Evolutionary conservation across 2,329 filamentous ascomycete genomes (phyloP).

Genomic region (Cadophora luteo-olivacea): DNA sequence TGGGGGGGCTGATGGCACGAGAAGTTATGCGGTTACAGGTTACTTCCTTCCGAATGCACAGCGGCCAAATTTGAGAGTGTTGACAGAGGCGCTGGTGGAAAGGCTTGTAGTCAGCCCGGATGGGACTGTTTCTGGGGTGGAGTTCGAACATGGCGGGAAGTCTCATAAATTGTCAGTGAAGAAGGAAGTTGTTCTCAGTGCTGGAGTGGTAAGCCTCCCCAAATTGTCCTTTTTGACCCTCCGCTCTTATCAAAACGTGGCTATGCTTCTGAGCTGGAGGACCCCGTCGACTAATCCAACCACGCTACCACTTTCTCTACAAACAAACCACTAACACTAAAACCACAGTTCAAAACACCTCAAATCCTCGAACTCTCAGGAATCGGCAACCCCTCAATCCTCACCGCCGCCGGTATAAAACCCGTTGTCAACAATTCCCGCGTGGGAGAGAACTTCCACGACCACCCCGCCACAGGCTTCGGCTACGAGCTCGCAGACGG

Average conservation of each 20-base stretch:
- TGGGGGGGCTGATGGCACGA: not conserved
- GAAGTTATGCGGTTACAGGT: slow-evolving; percentile 18
- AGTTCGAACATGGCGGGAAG: slow-evolving; percentile 31
- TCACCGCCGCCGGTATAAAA: slow-evolving; percentile 29
- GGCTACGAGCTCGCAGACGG: slow-evolving; percentile 16
- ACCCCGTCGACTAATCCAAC: not conserved
- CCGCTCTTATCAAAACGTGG: not conserved
- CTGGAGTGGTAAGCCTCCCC: slow-evolving; percentile 33
- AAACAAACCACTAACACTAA: not conserved
- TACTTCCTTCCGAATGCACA: slow-evolving; percentile 15
- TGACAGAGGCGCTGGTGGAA: slow-evolving; percentile 8
- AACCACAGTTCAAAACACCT: slow-evolving; percentile 33
- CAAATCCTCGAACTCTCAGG: slow-evolving; percentile 47
- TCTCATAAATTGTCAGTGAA: slow-evolving; percentile 34
- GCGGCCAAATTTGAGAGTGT: slow-evolving; percentile 13
- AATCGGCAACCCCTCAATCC: slow-evolving; percentile 33
- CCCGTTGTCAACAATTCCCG: slow-evolving; percentile 27
- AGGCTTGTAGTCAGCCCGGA: slow-evolving; percentile 46
- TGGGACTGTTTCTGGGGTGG: slow-evolving; percentile 30
- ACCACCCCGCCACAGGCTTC: slow-evolving; percentile 18
- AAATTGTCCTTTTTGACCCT: not conserved
- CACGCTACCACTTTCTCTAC: not conserved
- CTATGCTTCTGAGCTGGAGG: not conserved
- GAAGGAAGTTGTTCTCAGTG: slow-evolving; percentile 44
- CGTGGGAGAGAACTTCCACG: slow-evolving; percentile 36